phyloP scores from a whole-genome alignment of 1,284 basidiomycete species.

The Psilocybe mexicana region DNA sequence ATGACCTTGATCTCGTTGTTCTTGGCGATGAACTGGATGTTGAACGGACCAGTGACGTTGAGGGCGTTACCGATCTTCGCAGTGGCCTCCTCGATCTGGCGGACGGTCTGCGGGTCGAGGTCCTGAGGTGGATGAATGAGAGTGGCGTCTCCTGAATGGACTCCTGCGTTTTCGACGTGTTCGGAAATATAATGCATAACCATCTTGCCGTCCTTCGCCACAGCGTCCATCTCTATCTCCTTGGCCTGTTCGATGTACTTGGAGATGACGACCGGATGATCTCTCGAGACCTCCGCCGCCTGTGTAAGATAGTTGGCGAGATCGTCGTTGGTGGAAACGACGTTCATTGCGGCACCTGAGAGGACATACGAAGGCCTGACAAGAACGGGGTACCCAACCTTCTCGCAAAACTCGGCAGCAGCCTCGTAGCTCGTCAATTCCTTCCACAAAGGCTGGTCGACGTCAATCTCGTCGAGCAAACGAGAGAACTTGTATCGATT shows the following conservation, averaged over 20 bases:
- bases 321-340: constrained; percentile 93
- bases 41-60: constrained; percentile 98
- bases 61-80: constrained; percentile 97
- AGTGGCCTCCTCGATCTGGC: constrained; percentile 95
- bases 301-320: constrained; percentile 90
- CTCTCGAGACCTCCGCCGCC: constrained; percentile 95
- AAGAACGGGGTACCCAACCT: constrained; percentile 93
- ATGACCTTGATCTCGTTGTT: constrained; percentile 99
- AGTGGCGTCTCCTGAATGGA: constrained; percentile 96
- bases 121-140: constrained; percentile 98
- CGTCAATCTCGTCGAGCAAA: constrained; percentile 94
- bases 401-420: constrained; percentile 85
- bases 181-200: constrained; percentile 99
- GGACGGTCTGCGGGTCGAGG: constrained; percentile 93
- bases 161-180: constrained; percentile 99
- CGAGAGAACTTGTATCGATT: constrained; percentile 99
- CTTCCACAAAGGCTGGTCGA: constrained; percentile 98
- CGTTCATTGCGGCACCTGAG: constrained; percentile 99
- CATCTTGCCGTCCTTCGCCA: constrained; percentile 96
- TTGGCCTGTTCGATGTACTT: constrained; percentile 99
- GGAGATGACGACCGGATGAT: constrained; percentile 97
- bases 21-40: constrained; percentile 99
- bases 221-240: constrained; percentile 99
- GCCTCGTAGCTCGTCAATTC: constrained; percentile 92
- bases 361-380: constrained; percentile 98